phyloP scores from a whole-genome alignment of 2,329 filamentous ascomycete genomes.

The Ophiostoma sp. region DNA sequence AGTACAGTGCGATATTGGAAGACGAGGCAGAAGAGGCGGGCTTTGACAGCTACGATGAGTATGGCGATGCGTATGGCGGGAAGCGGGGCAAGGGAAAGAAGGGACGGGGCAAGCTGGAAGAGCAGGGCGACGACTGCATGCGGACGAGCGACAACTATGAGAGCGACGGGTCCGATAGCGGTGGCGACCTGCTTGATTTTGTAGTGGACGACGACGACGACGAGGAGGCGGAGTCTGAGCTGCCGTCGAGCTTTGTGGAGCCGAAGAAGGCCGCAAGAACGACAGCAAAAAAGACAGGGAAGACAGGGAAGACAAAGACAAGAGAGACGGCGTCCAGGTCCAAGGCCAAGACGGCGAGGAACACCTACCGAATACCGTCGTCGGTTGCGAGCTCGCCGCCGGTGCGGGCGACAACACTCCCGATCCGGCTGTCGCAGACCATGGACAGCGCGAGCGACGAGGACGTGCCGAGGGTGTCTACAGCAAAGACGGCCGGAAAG shows the following conservation, averaged over 20 bases:
- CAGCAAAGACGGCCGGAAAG: not conserved
- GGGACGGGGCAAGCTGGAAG: conserved; percentile 32
- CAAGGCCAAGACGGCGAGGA: not conserved
- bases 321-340: not conserved
- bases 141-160: conserved; percentile 45
- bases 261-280: not conserved
- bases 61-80: conserved; percentile 30
- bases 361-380: not conserved
- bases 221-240: conserved; percentile 5
- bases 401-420: conserved; percentile 18
- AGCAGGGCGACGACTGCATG: conserved; percentile 48
- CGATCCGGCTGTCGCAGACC: conserved; percentile 24
- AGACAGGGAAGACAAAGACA: not conserved
- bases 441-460: conserved; percentile 19
- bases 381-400: conserved; percentile 5
- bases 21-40: conserved; percentile 12
- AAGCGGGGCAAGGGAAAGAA: not conserved
- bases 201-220: conserved; percentile 46
- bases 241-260: conserved; percentile 14
- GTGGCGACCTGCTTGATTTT: conserved; percentile 51
- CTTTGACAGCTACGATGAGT: conserved; percentile 8
- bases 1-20: not conserved
- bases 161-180: conserved; percentile 44
- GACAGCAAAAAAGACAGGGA: not conserved
- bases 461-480: not conserved